These are phyloP conservation scores for Alternaria gansuensis DNA, from an alignment of 2,329 filamentous ascomycete genomes.

Conservation along the genomic window DNA sequence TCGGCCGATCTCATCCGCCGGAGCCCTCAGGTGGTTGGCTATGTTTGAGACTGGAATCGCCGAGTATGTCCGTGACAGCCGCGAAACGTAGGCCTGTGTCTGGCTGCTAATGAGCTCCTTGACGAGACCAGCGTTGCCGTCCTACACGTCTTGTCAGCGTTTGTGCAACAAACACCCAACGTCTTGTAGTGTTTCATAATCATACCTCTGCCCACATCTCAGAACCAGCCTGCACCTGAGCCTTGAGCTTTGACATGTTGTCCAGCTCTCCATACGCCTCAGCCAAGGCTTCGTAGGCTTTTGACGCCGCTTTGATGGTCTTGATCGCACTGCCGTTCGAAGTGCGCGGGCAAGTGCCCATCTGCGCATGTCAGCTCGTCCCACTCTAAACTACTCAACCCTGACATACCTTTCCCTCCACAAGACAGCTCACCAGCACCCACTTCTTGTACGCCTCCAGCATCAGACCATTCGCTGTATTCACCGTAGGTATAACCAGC, in stretches of 20 bases:
- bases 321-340: conserved; percentile 64
- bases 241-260: conserved; percentile 65
- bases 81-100: conserved; percentile 77
- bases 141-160: conserved; percentile 54
- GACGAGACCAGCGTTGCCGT: conserved; percentile 77
- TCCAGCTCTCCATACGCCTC: conserved; percentile 67
- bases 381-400: background rate
- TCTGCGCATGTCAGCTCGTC: conserved; percentile 46
- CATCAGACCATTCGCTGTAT: conserved; percentile 77
- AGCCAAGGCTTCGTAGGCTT: conserved; percentile 75
- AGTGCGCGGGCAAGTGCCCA: conserved; percentile 64
- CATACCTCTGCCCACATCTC: conserved; percentile 68
- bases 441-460: conserved; percentile 92
- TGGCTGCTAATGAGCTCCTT: conserved; percentile 74
- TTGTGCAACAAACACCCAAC: conserved; percentile 19
- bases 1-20: conserved; percentile 62
- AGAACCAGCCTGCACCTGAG: conserved; percentile 68
- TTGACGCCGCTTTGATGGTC: conserved; percentile 66
- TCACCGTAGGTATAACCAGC: conserved; percentile 70
- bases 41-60: conserved; percentile 67
- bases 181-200: conserved; percentile 25
- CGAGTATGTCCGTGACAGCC: conserved; percentile 76
- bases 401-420: conserved; percentile 66
- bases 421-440: conserved; percentile 78
- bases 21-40: conserved; percentile 60